Evolutionary conservation across 495 filamentous ascomycete species (phyloP), one percentile per base, ranked within the genome.

Genomic region (Bryoglossum gracile): DNA sequence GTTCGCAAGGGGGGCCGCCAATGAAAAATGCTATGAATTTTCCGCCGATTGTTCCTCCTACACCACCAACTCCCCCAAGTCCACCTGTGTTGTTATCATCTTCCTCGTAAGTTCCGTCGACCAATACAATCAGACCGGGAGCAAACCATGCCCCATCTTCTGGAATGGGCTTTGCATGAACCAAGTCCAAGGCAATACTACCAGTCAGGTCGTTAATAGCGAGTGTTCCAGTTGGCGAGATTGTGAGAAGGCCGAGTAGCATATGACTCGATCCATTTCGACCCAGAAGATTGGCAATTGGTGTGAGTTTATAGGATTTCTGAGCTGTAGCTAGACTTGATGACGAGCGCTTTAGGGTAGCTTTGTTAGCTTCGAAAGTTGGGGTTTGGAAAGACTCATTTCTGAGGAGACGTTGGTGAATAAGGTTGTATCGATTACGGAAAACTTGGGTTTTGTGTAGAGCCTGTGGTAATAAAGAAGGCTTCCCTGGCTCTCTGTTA

Each of bases 41-140:
- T 2, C 91, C 89, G 13, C 88, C 88, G 55, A 96, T 89, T 11
- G 82, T 84, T 16, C 90, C 89, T 16, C 90, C 90, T 24, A 96
- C 78, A 13, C 89, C 89, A 24, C 78, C 81, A 53, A 78, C 83
- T 8, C 83, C 79, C 24, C 85, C 84, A 0, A 94, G 70, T 0
- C 78, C 80, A 8, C 76, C 80, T 26, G 67, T 65, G 22, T 77
- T 74, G 56, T 80, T 78, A 46, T 85, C 85, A 57, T 94, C 88
- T 63, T 96, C 92, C 65, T 95, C 89, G 60, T 97, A 98, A 17
- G 89, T 76, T 2, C 92, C 92, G 59, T 97, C 94, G 5, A 96
- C 79, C 22, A 97, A 72, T 2, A 96, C 84, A 48, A 98, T 87
- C 87, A 95, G 95, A 1, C 92, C 92, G 0, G 92, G 90, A 0